Conservation (phyloP, 306 rosid species). For the Rosa persica region DNA sequence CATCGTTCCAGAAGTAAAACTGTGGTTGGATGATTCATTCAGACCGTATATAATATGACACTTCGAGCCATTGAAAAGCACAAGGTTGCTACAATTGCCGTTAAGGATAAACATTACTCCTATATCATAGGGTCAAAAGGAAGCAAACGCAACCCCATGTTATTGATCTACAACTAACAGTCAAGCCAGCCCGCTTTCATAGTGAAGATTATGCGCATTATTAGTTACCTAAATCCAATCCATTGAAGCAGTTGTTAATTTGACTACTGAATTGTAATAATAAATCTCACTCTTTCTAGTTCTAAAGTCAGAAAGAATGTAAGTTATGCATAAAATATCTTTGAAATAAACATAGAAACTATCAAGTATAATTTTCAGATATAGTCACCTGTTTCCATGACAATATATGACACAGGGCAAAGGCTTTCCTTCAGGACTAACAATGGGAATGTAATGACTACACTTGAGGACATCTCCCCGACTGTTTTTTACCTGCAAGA, state of each 20-base stretch:
- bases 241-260: conserved; percentile 9
- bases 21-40: not conserved
- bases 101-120: not conserved
- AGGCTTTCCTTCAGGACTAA: conserved; percentile 84
- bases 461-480: conserved; percentile 86
- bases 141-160: not conserved
- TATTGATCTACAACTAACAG: not conserved
- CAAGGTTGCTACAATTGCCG: not conserved
- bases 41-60: not conserved
- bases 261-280: not conserved
- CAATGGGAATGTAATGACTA: conserved; percentile 88
- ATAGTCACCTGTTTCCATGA: conserved; percentile 89
- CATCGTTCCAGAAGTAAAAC: not conserved
- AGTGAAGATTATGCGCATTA: not conserved
- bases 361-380: conserved; percentile 9
- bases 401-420: conserved; percentile 95
- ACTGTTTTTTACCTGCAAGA: conserved; percentile 78
- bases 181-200: not conserved
- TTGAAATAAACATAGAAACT: conserved; percentile 17
- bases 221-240: not conserved
- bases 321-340: conserved; percentile 1
- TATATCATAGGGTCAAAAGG: not conserved
- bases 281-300: not conserved
- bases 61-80: not conserved
- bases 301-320: not conserved